Conservation (phyloP, 495 filamentous ascomycete genomes). For the Monascus purpureus region DNA sequence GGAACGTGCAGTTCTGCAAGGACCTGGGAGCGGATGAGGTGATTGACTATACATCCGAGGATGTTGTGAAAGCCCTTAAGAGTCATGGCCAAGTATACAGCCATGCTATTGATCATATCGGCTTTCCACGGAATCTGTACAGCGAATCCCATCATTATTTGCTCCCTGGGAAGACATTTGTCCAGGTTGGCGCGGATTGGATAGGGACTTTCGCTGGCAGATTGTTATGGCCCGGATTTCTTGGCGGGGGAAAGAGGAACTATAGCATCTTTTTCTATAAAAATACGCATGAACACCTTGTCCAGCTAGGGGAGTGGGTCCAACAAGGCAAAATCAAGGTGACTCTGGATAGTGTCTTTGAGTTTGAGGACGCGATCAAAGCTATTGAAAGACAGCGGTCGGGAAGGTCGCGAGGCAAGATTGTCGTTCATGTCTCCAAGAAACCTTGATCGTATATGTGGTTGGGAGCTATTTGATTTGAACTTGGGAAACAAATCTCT, state of each 20-base stretch:
- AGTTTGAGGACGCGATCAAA: constrained; percentile 45
- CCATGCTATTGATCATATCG: constrained; percentile 50
- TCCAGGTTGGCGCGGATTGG: constrained; percentile 39
- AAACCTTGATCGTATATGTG: too few relatives aligned
- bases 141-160: constrained; percentile 41
- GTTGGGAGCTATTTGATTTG: not conserved
- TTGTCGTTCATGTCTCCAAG: constrained; percentile 43
- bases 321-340: constrained; percentile 45
- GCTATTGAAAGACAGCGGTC: constrained; percentile 52
- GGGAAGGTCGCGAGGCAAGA: constrained; percentile 51
- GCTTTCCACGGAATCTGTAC: constrained; percentile 36
- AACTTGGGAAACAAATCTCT: too few relatives aligned
- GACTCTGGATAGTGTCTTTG: constrained; percentile 45
- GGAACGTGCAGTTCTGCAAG: constrained; percentile 42
- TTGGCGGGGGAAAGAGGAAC: constrained; percentile 52
- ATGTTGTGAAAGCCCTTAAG: constrained; percentile 36
- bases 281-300: constrained; percentile 31
- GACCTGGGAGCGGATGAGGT: constrained; percentile 52
- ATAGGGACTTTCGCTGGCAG: constrained; percentile 13
- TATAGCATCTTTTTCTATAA: constrained; percentile 30
- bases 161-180: constrained; percentile 34
- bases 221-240: constrained; percentile 34
- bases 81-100: constrained; percentile 37
- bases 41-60: constrained; percentile 48
- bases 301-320: constrained; percentile 44